Conservation (phyloP, 306 rosid species). For the Casuarina equisetifolia region DNA sequence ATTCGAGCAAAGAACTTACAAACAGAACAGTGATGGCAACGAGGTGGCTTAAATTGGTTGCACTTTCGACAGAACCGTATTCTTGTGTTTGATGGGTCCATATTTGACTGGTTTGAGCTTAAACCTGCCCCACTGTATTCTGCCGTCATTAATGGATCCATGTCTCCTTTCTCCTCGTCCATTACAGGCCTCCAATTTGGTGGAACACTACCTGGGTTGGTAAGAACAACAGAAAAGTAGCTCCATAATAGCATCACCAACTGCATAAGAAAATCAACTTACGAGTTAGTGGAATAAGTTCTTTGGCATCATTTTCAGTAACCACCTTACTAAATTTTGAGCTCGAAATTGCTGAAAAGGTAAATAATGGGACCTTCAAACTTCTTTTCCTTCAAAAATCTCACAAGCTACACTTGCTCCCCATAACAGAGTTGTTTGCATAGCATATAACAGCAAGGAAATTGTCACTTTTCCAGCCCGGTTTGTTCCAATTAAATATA, state of each 20-base stretch:
- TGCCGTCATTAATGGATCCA: slow-evolving; percentile 46
- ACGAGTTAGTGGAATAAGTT: slow-evolving; percentile 11
- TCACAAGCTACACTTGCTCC: neutral
- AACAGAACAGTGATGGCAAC: slow-evolving; percentile 79
- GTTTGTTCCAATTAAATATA: neutral
- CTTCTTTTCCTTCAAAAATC: neutral
- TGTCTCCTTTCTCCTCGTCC: slow-evolving; percentile 57
- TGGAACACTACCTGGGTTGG: slow-evolving; percentile 71
- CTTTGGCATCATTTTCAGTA: neutral
- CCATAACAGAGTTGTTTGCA: neutral
- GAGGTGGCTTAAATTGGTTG: slow-evolving; percentile 74
- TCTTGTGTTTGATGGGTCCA: slow-evolving; percentile 37
- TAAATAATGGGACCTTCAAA: neutral
- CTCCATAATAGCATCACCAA: slow-evolving; percentile 81
- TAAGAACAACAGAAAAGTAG: slow-evolving; percentile 67
- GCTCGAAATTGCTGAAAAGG: neutral
- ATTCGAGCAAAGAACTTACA: slow-evolving; percentile 48
- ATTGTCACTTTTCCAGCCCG: slow-evolving; percentile 1
- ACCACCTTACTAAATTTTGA: neutral
- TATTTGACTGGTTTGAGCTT: slow-evolving; percentile 23
- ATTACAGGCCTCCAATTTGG: slow-evolving; percentile 58
- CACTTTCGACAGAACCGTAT: slow-evolving; percentile 73
- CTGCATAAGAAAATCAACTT: slow-evolving; percentile 49
- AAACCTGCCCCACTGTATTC: slow-evolving; percentile 24
- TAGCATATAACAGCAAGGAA: neutral